Percentiles rank a stretch among this genome's conserved stretches.
These are phyloP conservation scores for Proliferodiscus dingleyae DNA, from an alignment of 2,329 filamentous ascomycete species.

Conservation along the genomic window DNA sequence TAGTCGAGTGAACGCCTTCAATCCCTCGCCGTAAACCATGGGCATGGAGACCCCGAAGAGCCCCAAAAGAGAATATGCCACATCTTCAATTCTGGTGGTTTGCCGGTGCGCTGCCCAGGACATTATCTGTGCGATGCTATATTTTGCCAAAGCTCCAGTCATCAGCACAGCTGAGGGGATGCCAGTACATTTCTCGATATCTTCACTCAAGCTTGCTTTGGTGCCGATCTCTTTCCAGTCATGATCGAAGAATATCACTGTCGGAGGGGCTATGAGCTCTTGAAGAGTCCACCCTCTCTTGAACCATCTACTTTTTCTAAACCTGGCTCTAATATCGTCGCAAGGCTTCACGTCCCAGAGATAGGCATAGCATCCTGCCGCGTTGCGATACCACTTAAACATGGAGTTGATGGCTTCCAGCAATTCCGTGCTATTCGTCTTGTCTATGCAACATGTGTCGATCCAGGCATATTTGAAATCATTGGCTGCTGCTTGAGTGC, in stretches of 20 bases:
- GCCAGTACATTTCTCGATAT: conserved; percentile 11
- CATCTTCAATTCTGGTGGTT: conserved; percentile 36
- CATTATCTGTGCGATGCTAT: conserved; percentile 23
- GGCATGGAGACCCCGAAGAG: conserved; percentile 41
- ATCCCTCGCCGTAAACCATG: conserved; percentile 37
- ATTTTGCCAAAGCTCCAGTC: conserved; percentile 5
- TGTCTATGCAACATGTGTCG: conserved; percentile 20
- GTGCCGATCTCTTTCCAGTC: conserved; percentile 6
- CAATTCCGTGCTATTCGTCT: conserved; percentile 16
- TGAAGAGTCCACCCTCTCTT: conserved; percentile 10
- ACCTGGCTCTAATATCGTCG: not conserved
- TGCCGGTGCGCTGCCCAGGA: conserved; percentile 35
- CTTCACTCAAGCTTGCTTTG: conserved; percentile 6
- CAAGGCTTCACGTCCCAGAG: conserved; percentile 4
- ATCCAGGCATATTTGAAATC: conserved; percentile 6
- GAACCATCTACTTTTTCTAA: not conserved
- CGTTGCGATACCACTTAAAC: conserved; percentile 13
- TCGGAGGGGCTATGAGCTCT: conserved; percentile 12
- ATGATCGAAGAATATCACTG: conserved; percentile 11
- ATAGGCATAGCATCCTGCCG: conserved; percentile 15
- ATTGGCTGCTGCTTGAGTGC: not conserved
- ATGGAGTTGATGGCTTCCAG: conserved; percentile 20
- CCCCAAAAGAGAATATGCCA: conserved; percentile 40
- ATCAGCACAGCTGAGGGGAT: conserved; percentile 9
- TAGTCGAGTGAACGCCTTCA: conserved; percentile 30